A percentile compares a stretch with the other conserved stretches of the same genome.
Evolutionary conservation across 257 asterid species (phyloP).

Genomic region (Solanum medicagineum): DNA sequence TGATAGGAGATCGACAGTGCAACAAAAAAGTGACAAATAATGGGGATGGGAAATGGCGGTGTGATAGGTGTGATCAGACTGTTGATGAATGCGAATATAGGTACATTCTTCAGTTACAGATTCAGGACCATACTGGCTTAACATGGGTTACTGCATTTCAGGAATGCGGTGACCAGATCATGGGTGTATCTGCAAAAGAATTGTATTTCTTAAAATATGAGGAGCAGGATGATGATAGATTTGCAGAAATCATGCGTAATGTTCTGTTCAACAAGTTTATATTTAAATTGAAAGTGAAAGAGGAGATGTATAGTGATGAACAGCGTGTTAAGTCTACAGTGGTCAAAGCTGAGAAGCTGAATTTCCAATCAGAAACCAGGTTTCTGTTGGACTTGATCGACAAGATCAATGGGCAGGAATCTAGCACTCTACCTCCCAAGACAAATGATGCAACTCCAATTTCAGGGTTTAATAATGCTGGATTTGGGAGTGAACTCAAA

Average conservation of each 20-base stretch:
- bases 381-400: constrained; percentile 36
- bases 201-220: constrained; percentile 53
- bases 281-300: constrained; percentile 83
- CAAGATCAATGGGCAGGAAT: constrained; percentile 32
- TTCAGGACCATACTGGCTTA: constrained; percentile 89
- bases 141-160: constrained; percentile 90
- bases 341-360: constrained; percentile 58
- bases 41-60: constrained; percentile 86
- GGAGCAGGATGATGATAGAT: constrained; percentile 72
- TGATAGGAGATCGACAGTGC: constrained; percentile 77
- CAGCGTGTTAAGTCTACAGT: constrained; percentile 76
- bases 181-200: constrained; percentile 82
- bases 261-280: constrained; percentile 38
- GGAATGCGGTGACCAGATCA: constrained; percentile 73
- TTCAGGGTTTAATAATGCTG: constrained; percentile 20
- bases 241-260: constrained; percentile 36
- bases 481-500: constrained; percentile 21
- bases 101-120: constrained; percentile 77
- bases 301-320: constrained; percentile 70
- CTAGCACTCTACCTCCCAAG: constrained; percentile 23
- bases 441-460: constrained; percentile 15
- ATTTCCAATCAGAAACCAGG: constrained; percentile 38
- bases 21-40: constrained; percentile 69
- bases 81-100: constrained; percentile 78
- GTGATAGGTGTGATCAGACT: constrained; percentile 62